Evolutionary conservation across 192 early-diverging fungal genomes (phyloP).

Genomic region (Coemansia sp.): DNA sequence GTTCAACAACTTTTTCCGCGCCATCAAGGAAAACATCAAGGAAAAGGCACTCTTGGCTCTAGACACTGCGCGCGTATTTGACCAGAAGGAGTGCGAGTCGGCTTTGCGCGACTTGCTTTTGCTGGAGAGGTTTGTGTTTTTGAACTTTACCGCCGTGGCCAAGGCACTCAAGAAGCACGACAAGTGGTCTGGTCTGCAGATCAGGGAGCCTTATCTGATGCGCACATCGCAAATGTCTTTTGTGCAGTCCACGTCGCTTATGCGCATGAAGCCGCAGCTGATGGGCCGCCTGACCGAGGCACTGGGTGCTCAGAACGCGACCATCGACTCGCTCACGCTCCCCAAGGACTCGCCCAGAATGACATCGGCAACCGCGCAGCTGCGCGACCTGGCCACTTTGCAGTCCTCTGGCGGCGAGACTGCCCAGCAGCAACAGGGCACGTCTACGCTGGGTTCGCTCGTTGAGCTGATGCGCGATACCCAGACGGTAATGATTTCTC

Average conservation of each 20-base stretch:
- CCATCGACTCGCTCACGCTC: conserved; percentile 27
- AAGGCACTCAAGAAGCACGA: conserved; percentile 89
- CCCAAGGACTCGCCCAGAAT: conserved; percentile 3
- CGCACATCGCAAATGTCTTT: conserved; percentile 64
- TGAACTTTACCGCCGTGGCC: conserved; percentile 81
- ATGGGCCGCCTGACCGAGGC: conserved; percentile 59
- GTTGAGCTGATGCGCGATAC: conserved; percentile 35
- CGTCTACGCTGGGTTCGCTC: conserved; percentile 26
- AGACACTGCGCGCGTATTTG: conserved; percentile 10
- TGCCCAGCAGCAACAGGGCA: neutral
- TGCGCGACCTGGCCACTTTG: conserved; percentile 8
- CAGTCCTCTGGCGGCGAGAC: neutral
- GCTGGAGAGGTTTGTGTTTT: conserved; percentile 76
- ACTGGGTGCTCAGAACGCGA: conserved; percentile 22
- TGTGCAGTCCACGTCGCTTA: conserved; percentile 62
- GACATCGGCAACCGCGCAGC: conserved; percentile 15
- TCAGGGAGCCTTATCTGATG: conserved; percentile 69
- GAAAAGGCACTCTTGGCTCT: conserved; percentile 8
- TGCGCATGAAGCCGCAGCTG: conserved; percentile 63
- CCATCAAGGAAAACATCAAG: conserved; percentile 28
- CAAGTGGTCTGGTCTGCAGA: conserved; percentile 71
- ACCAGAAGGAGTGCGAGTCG: conserved; percentile 26
- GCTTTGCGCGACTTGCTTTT: conserved; percentile 62
- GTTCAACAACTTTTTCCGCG: conserved; percentile 54
- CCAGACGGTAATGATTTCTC: conserved; percentile 78